A percentile compares a stretch with the other conserved stretches of the same genome.
Evolutionary conservation across 164 flowering plant species (phyloP).

Genomic region (Cinnamomum chago): DNA sequence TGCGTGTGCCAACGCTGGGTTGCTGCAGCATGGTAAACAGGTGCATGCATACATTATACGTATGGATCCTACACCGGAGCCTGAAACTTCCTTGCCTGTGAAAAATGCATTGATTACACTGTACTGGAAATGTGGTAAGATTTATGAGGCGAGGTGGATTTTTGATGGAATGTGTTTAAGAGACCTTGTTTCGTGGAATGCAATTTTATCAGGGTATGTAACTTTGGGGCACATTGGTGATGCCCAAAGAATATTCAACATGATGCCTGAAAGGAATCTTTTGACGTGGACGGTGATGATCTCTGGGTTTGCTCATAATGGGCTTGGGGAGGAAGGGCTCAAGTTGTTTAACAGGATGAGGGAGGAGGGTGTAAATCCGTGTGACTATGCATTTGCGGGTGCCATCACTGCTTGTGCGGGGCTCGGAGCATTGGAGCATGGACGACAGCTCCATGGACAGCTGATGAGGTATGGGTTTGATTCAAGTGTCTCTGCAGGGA

Average conservation of each 20-base stretch:
- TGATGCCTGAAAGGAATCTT: constrained; percentile 33
- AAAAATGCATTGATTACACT: constrained; percentile 47
- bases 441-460: constrained; percentile 72
- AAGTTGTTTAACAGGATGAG: constrained; percentile 59
- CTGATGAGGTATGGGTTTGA: constrained; percentile 46
- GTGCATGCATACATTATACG: constrained; percentile 45
- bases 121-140: constrained; percentile 39
- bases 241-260: constrained; percentile 33
- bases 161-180: constrained; percentile 31
- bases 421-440: constrained; percentile 71
- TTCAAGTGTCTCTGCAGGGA: constrained; percentile 72
- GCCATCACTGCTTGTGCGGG: constrained; percentile 62
- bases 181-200: constrained; percentile 58
- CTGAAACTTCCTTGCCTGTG: constrained; percentile 30
- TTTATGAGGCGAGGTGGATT: constrained; percentile 34
- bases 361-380: constrained; percentile 48
- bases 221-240: constrained; percentile 29
- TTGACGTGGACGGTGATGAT: constrained; percentile 56
- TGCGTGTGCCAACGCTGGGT: constrained; percentile 46
- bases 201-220: constrained; percentile 41
- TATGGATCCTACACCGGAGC: constrained; percentile 17
- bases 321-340: constrained; percentile 65
- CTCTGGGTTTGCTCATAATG: constrained; percentile 64
- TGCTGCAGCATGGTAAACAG: constrained; percentile 36
- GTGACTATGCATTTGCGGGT: constrained; percentile 75